These are phyloP conservation scores for Oryza coarctata DNA, from an alignment of 176 grass and related monocot species.

Conservation along the genomic window DNA sequence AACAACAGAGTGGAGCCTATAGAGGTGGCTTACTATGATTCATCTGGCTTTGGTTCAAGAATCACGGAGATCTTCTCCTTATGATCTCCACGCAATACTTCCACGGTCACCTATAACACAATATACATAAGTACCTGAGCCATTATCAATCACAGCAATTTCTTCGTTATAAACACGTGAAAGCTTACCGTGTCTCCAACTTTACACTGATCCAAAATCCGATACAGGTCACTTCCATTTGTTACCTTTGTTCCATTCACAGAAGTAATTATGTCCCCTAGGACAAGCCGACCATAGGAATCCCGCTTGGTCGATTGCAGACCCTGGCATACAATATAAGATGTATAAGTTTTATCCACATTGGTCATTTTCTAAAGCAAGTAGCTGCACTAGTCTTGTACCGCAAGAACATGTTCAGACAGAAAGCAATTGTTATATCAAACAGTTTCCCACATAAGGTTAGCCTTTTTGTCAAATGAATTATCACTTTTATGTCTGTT, in stretches of 20 bases:
- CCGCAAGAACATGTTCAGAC: neutral
- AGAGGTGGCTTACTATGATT: constrained; percentile 49
- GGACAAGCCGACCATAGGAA: constrained; percentile 78
- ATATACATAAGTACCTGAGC: neutral
- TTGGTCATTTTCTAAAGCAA: neutral
- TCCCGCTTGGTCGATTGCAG: constrained; percentile 86
- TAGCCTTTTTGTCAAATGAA: neutral
- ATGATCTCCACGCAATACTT: constrained; percentile 89
- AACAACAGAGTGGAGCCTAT: neutral
- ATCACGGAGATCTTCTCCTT: constrained; percentile 94
- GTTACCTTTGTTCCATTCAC: constrained; percentile 89
- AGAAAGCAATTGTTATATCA: neutral
- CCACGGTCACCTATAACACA: constrained; percentile 67
- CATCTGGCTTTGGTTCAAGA: constrained; percentile 86
- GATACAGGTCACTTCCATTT: constrained; percentile 89
- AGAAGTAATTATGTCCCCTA: constrained; percentile 92
- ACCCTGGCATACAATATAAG: constrained; percentile 48
- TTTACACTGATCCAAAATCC: constrained; percentile 97
- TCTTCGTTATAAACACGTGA: neutral
- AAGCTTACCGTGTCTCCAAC: constrained; percentile 86
- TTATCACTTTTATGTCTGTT: neutral
- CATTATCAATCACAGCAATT: neutral
- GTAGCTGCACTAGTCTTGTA: neutral
- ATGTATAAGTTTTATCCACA: constrained; percentile 1
- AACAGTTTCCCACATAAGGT: neutral